phyloP scores from a whole-genome alignment of 2,329 filamentous ascomycete genomes.

The Penicillium sp. region DNA sequence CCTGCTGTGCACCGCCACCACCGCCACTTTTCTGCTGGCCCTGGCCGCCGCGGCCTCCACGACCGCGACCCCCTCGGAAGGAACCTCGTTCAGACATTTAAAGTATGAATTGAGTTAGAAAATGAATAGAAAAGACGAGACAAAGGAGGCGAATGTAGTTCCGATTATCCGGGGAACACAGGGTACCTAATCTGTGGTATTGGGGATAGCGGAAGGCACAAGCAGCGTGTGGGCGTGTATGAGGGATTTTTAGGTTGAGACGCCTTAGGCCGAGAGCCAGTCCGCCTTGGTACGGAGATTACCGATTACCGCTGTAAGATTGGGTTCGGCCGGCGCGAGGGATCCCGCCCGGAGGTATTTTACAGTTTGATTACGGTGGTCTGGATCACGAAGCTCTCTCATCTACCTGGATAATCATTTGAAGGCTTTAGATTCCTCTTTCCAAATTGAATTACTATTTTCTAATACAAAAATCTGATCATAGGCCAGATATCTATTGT shows the following conservation, averaged over 20 bases:
- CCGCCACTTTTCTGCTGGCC: constrained; percentile 50
- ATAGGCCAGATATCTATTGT: not conserved
- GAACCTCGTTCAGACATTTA: constrained; percentile 37
- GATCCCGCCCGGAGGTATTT: constrained; percentile 11
- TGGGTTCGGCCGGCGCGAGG: not conserved
- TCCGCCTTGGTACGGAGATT: constrained; percentile 11
- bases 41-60: constrained; percentile 19
- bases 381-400: not conserved
- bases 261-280: not conserved
- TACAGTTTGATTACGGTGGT: not conserved
- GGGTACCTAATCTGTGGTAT: constrained; percentile 2
- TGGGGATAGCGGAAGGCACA: constrained; percentile 12
- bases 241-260: constrained; percentile 24
- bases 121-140: not conserved
- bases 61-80: constrained; percentile 23
- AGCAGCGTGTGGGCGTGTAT: constrained; percentile 17
- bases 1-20: constrained; percentile 55
- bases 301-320: not conserved
- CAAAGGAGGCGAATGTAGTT: constrained; percentile 7
- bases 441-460: no score
- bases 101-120: constrained; percentile 52
- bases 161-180: not conserved
- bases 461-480: no score
- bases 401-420: not conserved
- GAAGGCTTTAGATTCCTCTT: not conserved